These are phyloP conservation scores for Erysimum cheiranthoides DNA, from an alignment of 345 rosid species.

Conservation along the genomic window DNA sequence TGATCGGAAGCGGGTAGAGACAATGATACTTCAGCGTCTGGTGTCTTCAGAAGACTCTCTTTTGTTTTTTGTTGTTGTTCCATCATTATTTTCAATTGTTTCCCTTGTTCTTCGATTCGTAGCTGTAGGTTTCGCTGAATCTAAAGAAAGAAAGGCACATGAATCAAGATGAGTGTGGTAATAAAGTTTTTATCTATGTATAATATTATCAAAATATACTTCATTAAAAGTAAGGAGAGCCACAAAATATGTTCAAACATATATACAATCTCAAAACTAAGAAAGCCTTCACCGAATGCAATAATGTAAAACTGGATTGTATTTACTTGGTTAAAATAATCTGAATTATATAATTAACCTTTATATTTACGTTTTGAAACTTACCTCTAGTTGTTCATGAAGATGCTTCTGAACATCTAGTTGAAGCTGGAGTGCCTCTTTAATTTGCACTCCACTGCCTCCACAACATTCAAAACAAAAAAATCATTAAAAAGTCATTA, in stretches of 20 bases:
- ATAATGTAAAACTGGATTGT: conserved; percentile 1
- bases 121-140: conserved; percentile 81
- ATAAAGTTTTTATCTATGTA: not conserved
- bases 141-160: conserved; percentile 43
- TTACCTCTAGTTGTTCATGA: conserved; percentile 94
- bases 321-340: conserved; percentile 1
- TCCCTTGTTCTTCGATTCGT: conserved; percentile 88
- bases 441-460: conserved; percentile 69
- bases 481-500: conserved; percentile 14
- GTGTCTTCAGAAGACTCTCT: conserved; percentile 47
- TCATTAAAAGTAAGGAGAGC: not conserved
- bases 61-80: conserved; percentile 73
- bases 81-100: conserved; percentile 76
- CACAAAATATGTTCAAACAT: conserved; percentile 1
- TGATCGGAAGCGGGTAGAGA: conserved; percentile 32
- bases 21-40: conserved; percentile 38
- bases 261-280: not conserved
- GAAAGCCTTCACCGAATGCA: not conserved
- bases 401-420: conserved; percentile 89
- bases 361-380: not conserved
- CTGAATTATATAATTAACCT: not conserved
- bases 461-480: conserved; percentile 18
- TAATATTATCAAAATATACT: not conserved
- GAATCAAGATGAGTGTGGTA: conserved; percentile 21
- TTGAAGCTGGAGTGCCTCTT: conserved; percentile 83